phyloP scores from a whole-genome alignment of 1,139 yeast species.

The Blastobotrys apis region DNA sequence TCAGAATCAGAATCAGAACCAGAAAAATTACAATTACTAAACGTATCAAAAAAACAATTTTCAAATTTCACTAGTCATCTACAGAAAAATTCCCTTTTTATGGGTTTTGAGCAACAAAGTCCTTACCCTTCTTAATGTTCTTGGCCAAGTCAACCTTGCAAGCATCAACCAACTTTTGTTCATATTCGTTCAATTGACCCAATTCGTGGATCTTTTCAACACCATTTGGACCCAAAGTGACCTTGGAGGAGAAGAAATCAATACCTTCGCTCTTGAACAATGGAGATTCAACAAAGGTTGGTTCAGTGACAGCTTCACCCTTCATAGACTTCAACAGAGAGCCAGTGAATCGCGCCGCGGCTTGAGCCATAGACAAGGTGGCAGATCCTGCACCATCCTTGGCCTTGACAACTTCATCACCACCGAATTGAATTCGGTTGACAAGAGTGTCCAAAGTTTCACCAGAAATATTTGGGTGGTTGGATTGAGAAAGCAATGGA shows the following conservation, averaged over 20 bases:
- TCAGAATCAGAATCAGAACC: no score
- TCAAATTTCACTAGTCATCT: background rate
- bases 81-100: constrained; percentile 23
- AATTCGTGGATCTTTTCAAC: constrained; percentile 72
- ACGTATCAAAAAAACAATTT: background rate
- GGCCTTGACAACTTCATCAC: constrained; percentile 95
- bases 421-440: constrained; percentile 92
- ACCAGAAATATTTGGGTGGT: constrained; percentile 44
- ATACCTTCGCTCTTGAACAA: constrained; percentile 78
- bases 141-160: constrained; percentile 45
- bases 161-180: constrained; percentile 56
- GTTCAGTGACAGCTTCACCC: constrained; percentile 51
- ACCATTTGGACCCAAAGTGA: constrained; percentile 85
- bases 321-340: constrained; percentile 41
- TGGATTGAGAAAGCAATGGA: constrained; percentile 67
- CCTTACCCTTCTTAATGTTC: constrained; percentile 70
- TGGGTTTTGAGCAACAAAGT: constrained; percentile 46
- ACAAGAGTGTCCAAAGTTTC: constrained; percentile 65
- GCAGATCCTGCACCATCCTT: constrained; percentile 95
- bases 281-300: constrained; percentile 66
- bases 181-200: constrained; percentile 77
- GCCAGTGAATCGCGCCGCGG: constrained; percentile 76
- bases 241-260: constrained; percentile 91
- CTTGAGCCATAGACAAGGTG: constrained; percentile 94
- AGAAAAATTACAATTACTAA: background rate